Base-by-base conservation (phyloP, 2,329 filamentous ascomycete genomes). In the Zymoseptoria pseudotritici region DNA sequence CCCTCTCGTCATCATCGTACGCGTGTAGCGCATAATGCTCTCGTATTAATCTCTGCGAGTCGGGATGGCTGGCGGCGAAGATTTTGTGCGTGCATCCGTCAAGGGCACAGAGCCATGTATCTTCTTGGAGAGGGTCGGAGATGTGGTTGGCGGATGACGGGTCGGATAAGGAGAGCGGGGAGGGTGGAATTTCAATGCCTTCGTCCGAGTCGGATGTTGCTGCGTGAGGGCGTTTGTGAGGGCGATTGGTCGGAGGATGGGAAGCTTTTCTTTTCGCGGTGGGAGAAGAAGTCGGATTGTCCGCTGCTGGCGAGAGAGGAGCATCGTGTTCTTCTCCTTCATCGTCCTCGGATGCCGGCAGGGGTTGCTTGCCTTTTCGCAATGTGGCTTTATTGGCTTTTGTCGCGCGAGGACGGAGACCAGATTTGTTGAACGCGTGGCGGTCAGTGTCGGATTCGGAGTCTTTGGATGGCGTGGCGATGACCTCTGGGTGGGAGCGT, bases 21-120 rank as follows among this genome's bases (percentile, higher is more conserved):
- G 84, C 82, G 67, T 90, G 87, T 56, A 82, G 76, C 49, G 77
- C 77, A 63, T 86, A 81, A 69, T 91, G 88, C 54, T 81, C 76
- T 19, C 77, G 78, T 53, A 90, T 86, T 9, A 83, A 74, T 4
- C 78, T 74, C 60, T 83, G 80, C 22, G 82, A 83, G 0, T 80
- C 77, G 2, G 80, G 73, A 50, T 82, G 78, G 52, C 84, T 81
- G n/a, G 83, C 84, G 2, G 80, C 80, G 62, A 86, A 85, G 10
- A 90, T 83, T 50, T 86, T 79, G 65, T 85, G 85, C 46, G 75
- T 75, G 67, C 88, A 91, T 22, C 81, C 85, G 10, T 84, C 82
- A 62, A 87, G 79, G 4, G 81, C 80, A 67, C 88, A 91, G 1
- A 76, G 77, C 87, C 87, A 91, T 0, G 84, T 84, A 57, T 86